phyloP scores from a whole-genome alignment of 331 rosid species.

The Prunus yedoensis region DNA sequence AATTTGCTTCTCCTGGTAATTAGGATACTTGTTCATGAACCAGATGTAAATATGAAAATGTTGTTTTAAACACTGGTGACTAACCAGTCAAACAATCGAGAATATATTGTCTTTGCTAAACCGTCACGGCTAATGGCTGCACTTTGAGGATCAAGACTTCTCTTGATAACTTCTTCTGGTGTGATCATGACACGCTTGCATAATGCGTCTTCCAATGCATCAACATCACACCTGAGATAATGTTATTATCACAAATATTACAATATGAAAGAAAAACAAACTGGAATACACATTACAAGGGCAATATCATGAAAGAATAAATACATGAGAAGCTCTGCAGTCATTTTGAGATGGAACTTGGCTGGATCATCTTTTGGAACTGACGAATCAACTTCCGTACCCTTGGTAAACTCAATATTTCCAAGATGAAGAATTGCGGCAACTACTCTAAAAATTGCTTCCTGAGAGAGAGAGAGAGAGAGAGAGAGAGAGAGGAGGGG shows the following conservation, averaged over 20 bases:
- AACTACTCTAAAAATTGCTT: slow-evolving; percentile 47
- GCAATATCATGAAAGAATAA: slow-evolving; percentile 12
- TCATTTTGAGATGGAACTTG: slow-evolving; percentile 79
- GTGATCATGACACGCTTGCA: slow-evolving; percentile 99
- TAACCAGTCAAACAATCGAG: slow-evolving; percentile 97
- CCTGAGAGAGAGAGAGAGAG: slow-evolving; percentile 46
- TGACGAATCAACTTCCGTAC: slow-evolving; percentile 87
- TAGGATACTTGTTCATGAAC: background rate
- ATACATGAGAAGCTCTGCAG: slow-evolving; percentile 97
- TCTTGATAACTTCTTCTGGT: slow-evolving; percentile 97
- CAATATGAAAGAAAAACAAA: slow-evolving; percentile 22
- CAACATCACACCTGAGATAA: slow-evolving; percentile 67
- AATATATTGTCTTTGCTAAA: slow-evolving; percentile 89
- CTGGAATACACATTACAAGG: slow-evolving; percentile 17
- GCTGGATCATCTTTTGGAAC: slow-evolving; percentile 86
- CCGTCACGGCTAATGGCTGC: slow-evolving; percentile 90
- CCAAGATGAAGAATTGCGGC: slow-evolving; percentile 85
- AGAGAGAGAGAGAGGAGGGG: too few species aligned
- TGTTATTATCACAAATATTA: slow-evolving; percentile 24
- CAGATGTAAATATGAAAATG: background rate
- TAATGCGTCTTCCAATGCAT: slow-evolving; percentile 85
- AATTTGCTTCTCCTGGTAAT: background rate
- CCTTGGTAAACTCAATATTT: slow-evolving; percentile 78
- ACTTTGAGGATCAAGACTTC: slow-evolving; percentile 96
- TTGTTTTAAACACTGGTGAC: slow-evolving; percentile 15